A percentile compares a stretch with the other conserved stretches of the same genome.
Conservation (phyloP, 2,329 filamentous ascomycete species). For the Ascochyta lentis region DNA sequence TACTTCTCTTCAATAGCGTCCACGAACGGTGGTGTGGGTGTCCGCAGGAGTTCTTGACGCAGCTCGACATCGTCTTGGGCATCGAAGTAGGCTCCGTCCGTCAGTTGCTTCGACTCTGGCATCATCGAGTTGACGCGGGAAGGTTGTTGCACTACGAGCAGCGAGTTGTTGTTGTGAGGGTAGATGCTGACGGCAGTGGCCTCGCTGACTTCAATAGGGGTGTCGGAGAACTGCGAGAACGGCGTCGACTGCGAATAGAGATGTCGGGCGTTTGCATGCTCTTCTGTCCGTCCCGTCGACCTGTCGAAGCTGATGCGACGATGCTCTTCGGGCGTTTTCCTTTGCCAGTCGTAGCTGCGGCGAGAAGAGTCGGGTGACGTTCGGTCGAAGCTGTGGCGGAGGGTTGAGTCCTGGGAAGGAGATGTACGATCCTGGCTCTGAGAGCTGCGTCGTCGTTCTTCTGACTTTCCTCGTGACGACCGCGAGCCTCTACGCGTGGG, state of each 20-base stretch:
- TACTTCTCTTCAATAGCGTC: slow-evolving; percentile 26
- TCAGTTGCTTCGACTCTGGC: slow-evolving; percentile 24
- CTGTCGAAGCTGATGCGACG: slow-evolving; percentile 48
- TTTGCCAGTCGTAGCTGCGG: slow-evolving; percentile 40
- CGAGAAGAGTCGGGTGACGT: slow-evolving; percentile 37
- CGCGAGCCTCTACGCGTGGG: slow-evolving; percentile 32
- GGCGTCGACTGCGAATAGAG: slow-evolving; percentile 58
- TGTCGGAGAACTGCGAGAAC: slow-evolving; percentile 56
- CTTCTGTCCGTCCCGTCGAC: slow-evolving; percentile 47
- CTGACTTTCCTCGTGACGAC: slow-evolving; percentile 35
- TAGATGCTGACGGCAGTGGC: slow-evolving; percentile 67
- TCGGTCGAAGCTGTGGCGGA: slow-evolving; percentile 34
- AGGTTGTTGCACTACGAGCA: slow-evolving; percentile 67
- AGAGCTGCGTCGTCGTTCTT: slow-evolving; percentile 39
- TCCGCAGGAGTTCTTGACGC: slow-evolving; percentile 27
- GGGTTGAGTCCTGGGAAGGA: slow-evolving; percentile 32
- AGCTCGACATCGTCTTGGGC: slow-evolving; percentile 25
- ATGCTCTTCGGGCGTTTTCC: slow-evolving; percentile 39
- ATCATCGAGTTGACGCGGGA: slow-evolving; percentile 39
- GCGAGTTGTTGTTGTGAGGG: slow-evolving; percentile 68
- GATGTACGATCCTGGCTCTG: slow-evolving; percentile 40
- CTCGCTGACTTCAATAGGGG: slow-evolving; percentile 65
- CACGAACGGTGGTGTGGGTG: slow-evolving; percentile 36
- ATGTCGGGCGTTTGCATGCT: slow-evolving; percentile 52
- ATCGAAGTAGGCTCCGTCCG: slow-evolving; percentile 22